Percentiles rank a stretch among this genome's conserved stretches.
Evolutionary conservation across 1,284 basidiomycete species (phyloP).

Genomic region (Cutaneotrichosporon sp.): DNA sequence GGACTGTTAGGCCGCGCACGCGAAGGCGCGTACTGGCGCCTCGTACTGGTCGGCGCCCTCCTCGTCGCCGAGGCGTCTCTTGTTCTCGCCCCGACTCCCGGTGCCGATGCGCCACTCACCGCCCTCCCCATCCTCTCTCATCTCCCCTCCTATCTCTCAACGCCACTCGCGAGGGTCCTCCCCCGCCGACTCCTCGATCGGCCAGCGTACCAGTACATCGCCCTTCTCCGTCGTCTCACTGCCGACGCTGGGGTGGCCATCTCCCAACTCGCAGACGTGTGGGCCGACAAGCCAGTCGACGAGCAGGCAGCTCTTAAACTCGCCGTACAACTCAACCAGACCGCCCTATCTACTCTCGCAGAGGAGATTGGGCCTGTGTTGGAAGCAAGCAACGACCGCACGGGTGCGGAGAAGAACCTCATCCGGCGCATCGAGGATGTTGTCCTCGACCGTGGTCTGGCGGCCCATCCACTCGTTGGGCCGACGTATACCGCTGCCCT

Average conservation of each 20-base stretch:
- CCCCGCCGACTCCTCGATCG: slow-evolving; percentile 7
- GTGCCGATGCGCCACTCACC: slow-evolving; percentile 3
- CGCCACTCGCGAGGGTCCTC: slow-evolving; percentile 11
- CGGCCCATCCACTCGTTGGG: slow-evolving; percentile 5
- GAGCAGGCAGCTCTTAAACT: neutral
- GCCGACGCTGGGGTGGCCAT: slow-evolving; percentile 38
- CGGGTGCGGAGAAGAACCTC: slow-evolving; percentile 15
- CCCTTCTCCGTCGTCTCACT: slow-evolving; percentile 34
- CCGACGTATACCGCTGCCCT: neutral
- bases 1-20: slow-evolving; percentile 60
- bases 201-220: slow-evolving; percentile 39
- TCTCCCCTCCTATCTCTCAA: slow-evolving; percentile 11
- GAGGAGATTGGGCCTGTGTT: slow-evolving; percentile 12
- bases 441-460: neutral
- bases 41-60: slow-evolving; percentile 63
- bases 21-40: slow-evolving; percentile 70
- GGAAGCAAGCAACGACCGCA: slow-evolving; percentile 7
- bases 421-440: slow-evolving; percentile 21
- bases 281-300: slow-evolving; percentile 23
- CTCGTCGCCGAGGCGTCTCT: slow-evolving; percentile 56
- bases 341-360: slow-evolving; percentile 3
- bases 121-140: slow-evolving; percentile 13
- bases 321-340: slow-evolving; percentile 6
- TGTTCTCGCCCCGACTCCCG: slow-evolving; percentile 34
- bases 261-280: slow-evolving; percentile 41